Evolutionary conservation across 73 alveolate genomes (phyloP).

Genomic region (Tetrahymena malaccensis): DNA sequence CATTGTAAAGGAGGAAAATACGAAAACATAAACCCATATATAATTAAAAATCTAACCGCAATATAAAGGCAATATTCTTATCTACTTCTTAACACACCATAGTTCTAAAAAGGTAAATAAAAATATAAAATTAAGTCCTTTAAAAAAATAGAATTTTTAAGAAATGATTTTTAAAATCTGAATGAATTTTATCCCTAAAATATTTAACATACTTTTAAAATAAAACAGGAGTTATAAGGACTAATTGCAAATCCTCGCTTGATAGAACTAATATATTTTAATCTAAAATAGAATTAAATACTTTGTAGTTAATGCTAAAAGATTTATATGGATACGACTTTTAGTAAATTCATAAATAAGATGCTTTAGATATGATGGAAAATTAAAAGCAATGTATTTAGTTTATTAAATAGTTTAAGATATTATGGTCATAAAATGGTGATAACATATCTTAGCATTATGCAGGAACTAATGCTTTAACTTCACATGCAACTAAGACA

Average conservation of each 20-base stretch:
- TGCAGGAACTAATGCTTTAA: conserved; percentile 91
- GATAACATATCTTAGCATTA: conserved; percentile 79
- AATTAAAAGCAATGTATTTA: neutral
- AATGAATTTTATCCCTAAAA: no score
- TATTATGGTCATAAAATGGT: conserved; percentile 90
- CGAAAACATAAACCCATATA: neutral
- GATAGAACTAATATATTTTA: conserved; percentile 85
- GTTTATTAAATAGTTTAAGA: conserved; percentile 9
- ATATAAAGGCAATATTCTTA: neutral
- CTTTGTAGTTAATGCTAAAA: neutral
- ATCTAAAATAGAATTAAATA: neutral
- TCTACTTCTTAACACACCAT: neutral
- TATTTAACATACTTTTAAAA: neutral
- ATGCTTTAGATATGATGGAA: neutral
- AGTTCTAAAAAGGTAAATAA: neutral
- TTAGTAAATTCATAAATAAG: neutral
- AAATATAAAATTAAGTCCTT: neutral
- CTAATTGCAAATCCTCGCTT: conserved; percentile 88
- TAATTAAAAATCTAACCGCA: neutral
- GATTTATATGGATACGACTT: neutral
- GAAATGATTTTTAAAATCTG: no score
- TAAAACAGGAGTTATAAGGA: conserved; percentile 71
- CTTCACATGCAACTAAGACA: conserved; percentile 83
- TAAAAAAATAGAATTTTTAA: no score
- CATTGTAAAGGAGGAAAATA: neutral